A percentile compares a stretch with the other conserved stretches of the same genome.
Evolutionary conservation across 2,329 filamentous ascomycete genomes (phyloP).

Genomic region (Trichoderma hamatum): DNA sequence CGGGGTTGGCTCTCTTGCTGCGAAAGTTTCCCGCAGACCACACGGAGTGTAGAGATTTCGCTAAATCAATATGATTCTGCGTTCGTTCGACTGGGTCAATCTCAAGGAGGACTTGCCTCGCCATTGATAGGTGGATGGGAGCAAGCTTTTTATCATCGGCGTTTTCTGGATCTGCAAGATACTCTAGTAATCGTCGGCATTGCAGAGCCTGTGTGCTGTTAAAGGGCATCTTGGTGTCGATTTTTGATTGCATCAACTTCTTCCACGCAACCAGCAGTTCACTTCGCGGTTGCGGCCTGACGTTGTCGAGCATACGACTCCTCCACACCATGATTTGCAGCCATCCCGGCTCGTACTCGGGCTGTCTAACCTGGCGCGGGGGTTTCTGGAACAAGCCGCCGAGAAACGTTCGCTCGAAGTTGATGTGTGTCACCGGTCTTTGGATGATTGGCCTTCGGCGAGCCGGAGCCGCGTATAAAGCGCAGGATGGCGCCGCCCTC

Average conservation of each 20-base stretch:
- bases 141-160: constrained; percentile 38
- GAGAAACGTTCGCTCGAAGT: constrained; percentile 56
- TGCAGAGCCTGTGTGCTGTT: constrained; percentile 68
- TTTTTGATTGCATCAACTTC: constrained; percentile 63
- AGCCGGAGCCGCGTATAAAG: constrained; percentile 37
- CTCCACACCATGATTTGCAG: constrained; percentile 70
- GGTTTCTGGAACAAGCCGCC: constrained; percentile 61
- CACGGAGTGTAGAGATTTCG: constrained; percentile 47
- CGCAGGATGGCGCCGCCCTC: constrained; percentile 41
- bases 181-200: constrained; percentile 59
- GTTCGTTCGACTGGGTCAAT: constrained; percentile 48
- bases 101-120: constrained; percentile 48
- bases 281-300: constrained; percentile 64
- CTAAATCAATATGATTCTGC: constrained; percentile 52
- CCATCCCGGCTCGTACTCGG: constrained; percentile 71
- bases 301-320: constrained; percentile 62
- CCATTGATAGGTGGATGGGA: constrained; percentile 48
- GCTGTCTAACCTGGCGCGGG: constrained; percentile 61
- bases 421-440: constrained; percentile 32
- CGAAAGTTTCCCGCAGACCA: constrained; percentile 31
- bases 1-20: constrained; percentile 29
- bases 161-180: constrained; percentile 49
- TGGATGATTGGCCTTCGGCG: constrained; percentile 35
- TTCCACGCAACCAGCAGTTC: constrained; percentile 68
- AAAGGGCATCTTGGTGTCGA: constrained; percentile 51